Evolutionary conservation across 805 yeast genomes (phyloP).

Genomic region (Metschnikowia reukaufii): DNA sequence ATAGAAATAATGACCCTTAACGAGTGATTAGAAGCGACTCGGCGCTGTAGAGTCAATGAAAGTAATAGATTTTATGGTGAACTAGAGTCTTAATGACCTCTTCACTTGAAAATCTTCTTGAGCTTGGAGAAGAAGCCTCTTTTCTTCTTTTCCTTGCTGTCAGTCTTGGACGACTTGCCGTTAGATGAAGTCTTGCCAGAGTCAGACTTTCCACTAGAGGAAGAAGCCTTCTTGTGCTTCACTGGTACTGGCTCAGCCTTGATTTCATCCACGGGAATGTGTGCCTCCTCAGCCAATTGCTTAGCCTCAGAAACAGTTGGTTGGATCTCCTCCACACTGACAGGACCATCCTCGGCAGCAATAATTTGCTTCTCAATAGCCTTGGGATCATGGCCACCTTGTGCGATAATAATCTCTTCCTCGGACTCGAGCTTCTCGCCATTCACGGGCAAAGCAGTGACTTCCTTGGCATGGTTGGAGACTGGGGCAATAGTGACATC

Average conservation of each 20-base stretch:
- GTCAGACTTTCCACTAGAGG: slow-evolving; percentile 11
- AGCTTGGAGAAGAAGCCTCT: slow-evolving; percentile 43
- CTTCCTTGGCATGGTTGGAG: slow-evolving; percentile 16
- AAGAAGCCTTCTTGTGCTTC: slow-evolving; percentile 10
- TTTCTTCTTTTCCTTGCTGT: slow-evolving; percentile 33
- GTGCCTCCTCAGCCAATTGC: slow-evolving; percentile 37
- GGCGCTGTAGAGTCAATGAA: slow-evolving; percentile 5
- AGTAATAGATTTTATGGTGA: slow-evolving; percentile 1
- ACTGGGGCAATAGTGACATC: slow-evolving; percentile 7
- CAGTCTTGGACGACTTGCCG: slow-evolving; percentile 14
- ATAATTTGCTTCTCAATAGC: slow-evolving; percentile 36
- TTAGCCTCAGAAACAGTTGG: slow-evolving; percentile 42
- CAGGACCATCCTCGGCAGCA: slow-evolving; percentile 37
- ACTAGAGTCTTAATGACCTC: slow-evolving; percentile 7
- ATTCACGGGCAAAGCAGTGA: slow-evolving; percentile 21
- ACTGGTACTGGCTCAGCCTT: slow-evolving; percentile 10
- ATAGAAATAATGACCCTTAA: background rate
- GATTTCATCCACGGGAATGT: slow-evolving; percentile 16
- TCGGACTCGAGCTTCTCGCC: slow-evolving; percentile 20
- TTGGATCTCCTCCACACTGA: slow-evolving; percentile 42
- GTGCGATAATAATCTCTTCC: slow-evolving; percentile 43
- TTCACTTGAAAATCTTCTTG: slow-evolving; percentile 38
- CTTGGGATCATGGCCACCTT: slow-evolving; percentile 29
- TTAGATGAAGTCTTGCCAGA: slow-evolving; percentile 10
- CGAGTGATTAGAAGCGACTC: slow-evolving; percentile 7